Percentiles rank a stretch among this genome's conserved stretches.
Conservation (phyloP, 1,284 basidiomycete species). For the Trichosporon faecale region DNA sequence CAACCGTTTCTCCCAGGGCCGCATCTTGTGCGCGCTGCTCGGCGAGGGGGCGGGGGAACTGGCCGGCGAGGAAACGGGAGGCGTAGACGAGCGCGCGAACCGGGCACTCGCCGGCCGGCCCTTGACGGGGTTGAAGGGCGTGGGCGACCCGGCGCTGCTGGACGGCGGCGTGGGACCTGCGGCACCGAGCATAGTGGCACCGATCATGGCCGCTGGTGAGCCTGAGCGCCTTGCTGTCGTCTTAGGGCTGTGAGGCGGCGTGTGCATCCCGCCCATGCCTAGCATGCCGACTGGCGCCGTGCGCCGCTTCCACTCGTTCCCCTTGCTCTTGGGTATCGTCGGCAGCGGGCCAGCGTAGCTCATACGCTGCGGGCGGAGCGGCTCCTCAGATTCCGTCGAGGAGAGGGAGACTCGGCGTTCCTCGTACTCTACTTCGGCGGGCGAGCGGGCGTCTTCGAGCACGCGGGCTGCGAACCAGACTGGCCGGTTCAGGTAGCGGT, state of each 20-base stretch:
- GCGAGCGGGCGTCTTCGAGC: not conserved
- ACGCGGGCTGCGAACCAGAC: conserved; percentile 3
- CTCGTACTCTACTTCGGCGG: not conserved
- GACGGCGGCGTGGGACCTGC: not conserved
- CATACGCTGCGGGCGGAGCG: not conserved
- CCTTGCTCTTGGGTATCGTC: not conserved
- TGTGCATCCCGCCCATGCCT: not conserved
- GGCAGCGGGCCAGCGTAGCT: not conserved
- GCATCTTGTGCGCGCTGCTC: not conserved
- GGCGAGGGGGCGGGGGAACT: not conserved
- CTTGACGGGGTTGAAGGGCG: too few relatives aligned
- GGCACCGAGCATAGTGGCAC: not conserved
- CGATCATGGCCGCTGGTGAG: not conserved
- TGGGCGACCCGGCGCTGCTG: not conserved
- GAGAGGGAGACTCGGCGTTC: not conserved
- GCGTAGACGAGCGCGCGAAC: not conserved
- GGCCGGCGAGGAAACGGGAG: not conserved
- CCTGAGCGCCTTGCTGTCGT: not conserved
- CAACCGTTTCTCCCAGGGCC: not conserved
- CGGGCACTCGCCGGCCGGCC: not conserved
- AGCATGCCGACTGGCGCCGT: not conserved
- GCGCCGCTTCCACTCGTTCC: not conserved
- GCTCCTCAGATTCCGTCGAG: not conserved
- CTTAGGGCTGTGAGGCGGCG: not conserved
- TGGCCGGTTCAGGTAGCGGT: conserved; percentile 4